Percentiles rank a stretch among this genome's conserved stretches.
Evolutionary conservation across 192 early-diverging fungal species (phyloP).

Genomic region (Backusella australiensis): DNA sequence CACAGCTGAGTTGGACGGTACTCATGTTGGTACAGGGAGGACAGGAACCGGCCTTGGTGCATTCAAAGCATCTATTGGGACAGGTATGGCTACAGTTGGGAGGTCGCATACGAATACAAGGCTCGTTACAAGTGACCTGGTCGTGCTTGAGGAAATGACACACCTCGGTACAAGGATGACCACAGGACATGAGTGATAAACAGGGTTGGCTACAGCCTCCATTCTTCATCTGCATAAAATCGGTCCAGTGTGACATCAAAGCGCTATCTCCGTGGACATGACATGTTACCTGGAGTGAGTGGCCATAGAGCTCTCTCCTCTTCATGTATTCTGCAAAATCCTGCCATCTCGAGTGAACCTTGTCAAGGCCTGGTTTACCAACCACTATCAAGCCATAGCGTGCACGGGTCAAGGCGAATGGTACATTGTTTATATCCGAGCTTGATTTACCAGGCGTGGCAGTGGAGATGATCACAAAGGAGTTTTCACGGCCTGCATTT

Average conservation of each 20-base stretch:
- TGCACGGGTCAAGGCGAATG: slow-evolving; percentile 21
- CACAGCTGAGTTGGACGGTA: background rate
- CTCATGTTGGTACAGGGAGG: slow-evolving; percentile 14
- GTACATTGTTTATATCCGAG: background rate
- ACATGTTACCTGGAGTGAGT: background rate
- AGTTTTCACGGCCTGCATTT: slow-evolving; percentile 2
- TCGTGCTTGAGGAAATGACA: slow-evolving; percentile 18
- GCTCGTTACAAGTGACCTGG: slow-evolving; percentile 1
- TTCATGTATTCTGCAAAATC: slow-evolving; percentile 17
- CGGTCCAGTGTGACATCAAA: background rate
- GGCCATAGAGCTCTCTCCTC: background rate
- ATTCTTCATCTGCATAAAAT: slow-evolving; percentile 15
- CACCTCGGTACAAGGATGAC: slow-evolving; percentile 26
- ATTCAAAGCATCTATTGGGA: slow-evolving; percentile 19
- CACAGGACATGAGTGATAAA: slow-evolving; percentile 16
- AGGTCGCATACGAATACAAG: slow-evolving; percentile 13
- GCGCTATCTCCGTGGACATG: background rate
- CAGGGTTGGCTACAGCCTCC: slow-evolving; percentile 24
- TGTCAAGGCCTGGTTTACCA: background rate
- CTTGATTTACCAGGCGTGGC: background rate
- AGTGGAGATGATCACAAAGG: slow-evolving; percentile 12
- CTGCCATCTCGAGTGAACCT: background rate
- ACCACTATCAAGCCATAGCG: slow-evolving; percentile 20
- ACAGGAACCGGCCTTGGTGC: slow-evolving; percentile 8
- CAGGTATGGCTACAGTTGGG: slow-evolving; percentile 16